These are phyloP conservation scores for Starmerella stellata DNA, from an alignment of 805 yeast genomes.

Conservation along the genomic window DNA sequence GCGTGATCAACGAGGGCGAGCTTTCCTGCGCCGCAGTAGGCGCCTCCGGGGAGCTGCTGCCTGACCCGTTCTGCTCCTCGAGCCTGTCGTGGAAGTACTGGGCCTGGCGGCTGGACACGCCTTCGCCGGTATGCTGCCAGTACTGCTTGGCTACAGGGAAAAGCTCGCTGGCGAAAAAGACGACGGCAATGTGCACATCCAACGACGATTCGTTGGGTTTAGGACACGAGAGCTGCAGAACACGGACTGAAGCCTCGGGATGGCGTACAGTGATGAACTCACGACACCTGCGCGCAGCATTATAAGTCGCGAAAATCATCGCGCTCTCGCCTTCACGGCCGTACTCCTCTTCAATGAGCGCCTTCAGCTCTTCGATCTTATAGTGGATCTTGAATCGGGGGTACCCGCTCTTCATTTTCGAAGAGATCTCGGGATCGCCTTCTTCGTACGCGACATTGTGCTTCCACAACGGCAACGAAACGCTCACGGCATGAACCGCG, in stretches of 20 bases:
- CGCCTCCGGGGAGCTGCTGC: slow-evolving; percentile 1
- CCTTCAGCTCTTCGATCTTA: slow-evolving; percentile 22
- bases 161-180: slow-evolving; percentile 50
- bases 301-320: slow-evolving; percentile 60
- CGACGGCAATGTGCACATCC: slow-evolving; percentile 56
- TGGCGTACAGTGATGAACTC: slow-evolving; percentile 38
- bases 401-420: slow-evolving; percentile 68
- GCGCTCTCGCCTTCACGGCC: slow-evolving; percentile 65
- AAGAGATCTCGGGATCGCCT: slow-evolving; percentile 64
- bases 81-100: slow-evolving; percentile 48
- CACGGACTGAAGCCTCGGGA: slow-evolving; percentile 26
- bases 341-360: slow-evolving; percentile 36
- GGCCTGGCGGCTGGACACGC: slow-evolving; percentile 77
- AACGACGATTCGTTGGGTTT: slow-evolving; percentile 20
- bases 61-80: slow-evolving; percentile 8
- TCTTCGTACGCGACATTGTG: slow-evolving; percentile 85
- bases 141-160: slow-evolving; percentile 57
- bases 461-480: slow-evolving; percentile 87
- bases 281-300: slow-evolving; percentile 69
- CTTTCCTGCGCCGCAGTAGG: slow-evolving; percentile 30
- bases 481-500: slow-evolving; percentile 85
- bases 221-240: slow-evolving; percentile 20
- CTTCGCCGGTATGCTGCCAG: slow-evolving; percentile 97
- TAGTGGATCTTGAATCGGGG: slow-evolving; percentile 40
- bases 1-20: slow-evolving; percentile 3